Conservation (phyloP, 352 stramenopile species). For the Albugo laibachii region DNA sequence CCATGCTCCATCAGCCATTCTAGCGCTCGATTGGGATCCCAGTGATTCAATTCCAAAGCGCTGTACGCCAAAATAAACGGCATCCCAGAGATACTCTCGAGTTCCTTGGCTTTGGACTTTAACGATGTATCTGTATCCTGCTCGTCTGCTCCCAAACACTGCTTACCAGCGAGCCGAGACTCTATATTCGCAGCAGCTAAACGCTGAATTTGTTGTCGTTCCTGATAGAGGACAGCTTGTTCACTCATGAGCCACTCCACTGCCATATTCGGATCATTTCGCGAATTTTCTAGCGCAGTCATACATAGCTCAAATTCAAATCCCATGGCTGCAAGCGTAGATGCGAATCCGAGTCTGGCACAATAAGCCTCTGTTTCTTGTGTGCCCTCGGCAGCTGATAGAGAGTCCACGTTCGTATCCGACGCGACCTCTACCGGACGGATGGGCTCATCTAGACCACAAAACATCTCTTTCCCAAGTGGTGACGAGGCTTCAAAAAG, state of each 20-base stretch:
- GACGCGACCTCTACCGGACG: constrained; percentile 1
- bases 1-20: constrained; percentile 80
- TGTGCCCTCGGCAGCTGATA: constrained; percentile 25
- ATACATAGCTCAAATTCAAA: constrained; percentile 81
- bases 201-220: constrained; percentile 37
- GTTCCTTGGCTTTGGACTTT: constrained; percentile 42
- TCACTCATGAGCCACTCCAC: constrained; percentile 76
- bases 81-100: constrained; percentile 61
- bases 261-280: constrained; percentile 65
- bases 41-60: constrained; percentile 54
- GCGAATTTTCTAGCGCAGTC: constrained; percentile 51
- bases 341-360: constrained; percentile 52
- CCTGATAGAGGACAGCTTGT: constrained; percentile 47
- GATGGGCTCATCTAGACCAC: constrained; percentile 26
- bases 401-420: constrained; percentile 11
- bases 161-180: constrained; percentile 4
- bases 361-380: constrained; percentile 59
- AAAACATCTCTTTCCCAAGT: constrained; percentile 61
- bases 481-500: constrained; percentile 71
- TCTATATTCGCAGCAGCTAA: constrained; percentile 16
- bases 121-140: constrained; percentile 8
- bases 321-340: constrained; percentile 65
- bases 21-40: constrained; percentile 69
- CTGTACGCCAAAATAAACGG: constrained; percentile 33
- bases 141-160: constrained; percentile 6